Percentiles rank a stretch among this genome's conserved stretches.
These are phyloP conservation scores for Gynochthodes officinalis DNA, from an alignment of 257 asterid genomes.

Conservation along the genomic window DNA sequence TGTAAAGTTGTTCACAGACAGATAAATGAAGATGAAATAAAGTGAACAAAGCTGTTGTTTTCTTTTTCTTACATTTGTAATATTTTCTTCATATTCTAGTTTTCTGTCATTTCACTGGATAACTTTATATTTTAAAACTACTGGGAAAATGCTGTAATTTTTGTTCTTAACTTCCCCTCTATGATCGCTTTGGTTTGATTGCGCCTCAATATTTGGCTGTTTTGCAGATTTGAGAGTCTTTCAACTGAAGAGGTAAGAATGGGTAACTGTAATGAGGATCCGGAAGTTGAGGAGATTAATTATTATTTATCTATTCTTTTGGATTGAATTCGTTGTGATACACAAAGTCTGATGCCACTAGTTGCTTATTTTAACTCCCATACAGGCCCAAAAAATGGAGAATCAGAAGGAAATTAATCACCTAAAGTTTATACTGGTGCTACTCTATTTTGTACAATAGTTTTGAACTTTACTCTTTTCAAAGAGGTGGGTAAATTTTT, in stretches of 20 bases:
- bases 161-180: not conserved
- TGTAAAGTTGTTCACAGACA: not conserved
- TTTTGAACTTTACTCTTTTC: slow-evolving; percentile 11
- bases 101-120: not conserved
- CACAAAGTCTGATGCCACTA: not conserved
- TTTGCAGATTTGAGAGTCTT: slow-evolving; percentile 34
- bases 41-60: not conserved
- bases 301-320: slow-evolving; percentile 9
- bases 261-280: slow-evolving; percentile 24
- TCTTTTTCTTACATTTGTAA: not conserved
- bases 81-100: not conserved
- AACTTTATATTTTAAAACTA: not conserved
- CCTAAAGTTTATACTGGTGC: slow-evolving; percentile 80
- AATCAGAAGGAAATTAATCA: slow-evolving; percentile 50
- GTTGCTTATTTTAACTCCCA: slow-evolving; percentile 10
- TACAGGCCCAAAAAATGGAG: slow-evolving; percentile 41
- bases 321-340: not conserved
- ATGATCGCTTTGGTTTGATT: not conserved
- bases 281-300: slow-evolving; percentile 53
- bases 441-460: slow-evolving; percentile 13
- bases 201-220: slow-evolving; percentile 17
- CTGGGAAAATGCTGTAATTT: not conserved
- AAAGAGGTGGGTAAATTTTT: slow-evolving; percentile 2
- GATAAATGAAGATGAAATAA: not conserved
- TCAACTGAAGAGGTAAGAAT: slow-evolving; percentile 34